A percentile compares a stretch with the other conserved stretches of the same genome.
phyloP scores from a whole-genome alignment of 2,329 filamentous ascomycete genomes.

The Fusarium drepaniforme region DNA sequence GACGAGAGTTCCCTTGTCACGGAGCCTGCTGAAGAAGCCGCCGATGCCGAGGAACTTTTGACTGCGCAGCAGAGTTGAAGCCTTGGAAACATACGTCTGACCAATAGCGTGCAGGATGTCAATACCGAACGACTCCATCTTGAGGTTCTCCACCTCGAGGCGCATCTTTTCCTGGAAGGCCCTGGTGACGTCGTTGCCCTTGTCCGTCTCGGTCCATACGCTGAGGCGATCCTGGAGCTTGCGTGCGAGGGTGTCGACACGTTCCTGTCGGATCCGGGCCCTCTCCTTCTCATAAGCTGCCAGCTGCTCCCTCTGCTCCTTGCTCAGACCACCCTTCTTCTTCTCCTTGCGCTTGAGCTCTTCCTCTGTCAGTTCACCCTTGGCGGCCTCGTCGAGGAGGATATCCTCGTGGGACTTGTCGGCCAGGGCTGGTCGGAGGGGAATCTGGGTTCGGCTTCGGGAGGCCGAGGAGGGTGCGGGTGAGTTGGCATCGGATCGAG shows the following conservation, averaged over 20 bases:
- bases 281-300: constrained; percentile 90
- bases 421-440: constrained; percentile 87
- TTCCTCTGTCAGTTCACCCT: constrained; percentile 74
- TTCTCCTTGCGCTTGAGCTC: constrained; percentile 69
- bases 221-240: constrained; percentile 92
- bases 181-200: constrained; percentile 82
- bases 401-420: constrained; percentile 77
- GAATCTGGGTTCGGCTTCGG: constrained; percentile 67
- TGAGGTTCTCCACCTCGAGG: constrained; percentile 96
- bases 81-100: constrained; percentile 89
- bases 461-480: constrained; percentile 58
- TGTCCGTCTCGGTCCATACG: constrained; percentile 98
- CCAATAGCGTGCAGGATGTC: constrained; percentile 97
- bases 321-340: constrained; percentile 87
- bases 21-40: constrained; percentile 93
- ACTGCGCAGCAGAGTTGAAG: constrained; percentile 87
- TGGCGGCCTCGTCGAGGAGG: constrained; percentile 70
- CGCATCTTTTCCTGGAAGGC: constrained; percentile 96
- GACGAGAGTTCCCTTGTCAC: constrained; percentile 95
- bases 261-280: constrained; percentile 85
- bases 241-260: constrained; percentile 83
- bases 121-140: constrained; percentile 98
- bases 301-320: constrained; percentile 94
- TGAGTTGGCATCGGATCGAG: constrained; percentile 52
- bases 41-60: constrained; percentile 98